Percentiles rank a stretch among this genome's conserved stretches.
Conservation (phyloP, 108 stramenopile genomes). For the Cyclotella cryptica region DNA sequence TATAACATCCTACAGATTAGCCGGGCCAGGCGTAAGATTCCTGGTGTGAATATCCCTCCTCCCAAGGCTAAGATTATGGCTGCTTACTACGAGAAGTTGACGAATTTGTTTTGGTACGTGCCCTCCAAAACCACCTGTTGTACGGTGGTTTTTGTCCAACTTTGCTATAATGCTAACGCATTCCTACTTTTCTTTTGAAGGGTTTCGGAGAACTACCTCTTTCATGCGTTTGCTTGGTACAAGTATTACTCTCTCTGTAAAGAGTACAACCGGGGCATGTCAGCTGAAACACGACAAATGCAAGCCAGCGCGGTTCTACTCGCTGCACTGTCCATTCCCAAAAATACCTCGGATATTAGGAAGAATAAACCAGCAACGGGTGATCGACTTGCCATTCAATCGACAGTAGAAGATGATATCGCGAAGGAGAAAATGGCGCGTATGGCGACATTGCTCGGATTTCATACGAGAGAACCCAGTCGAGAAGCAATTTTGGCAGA, state of each 20-base stretch:
- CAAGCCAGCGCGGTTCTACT: conserved; percentile 91
- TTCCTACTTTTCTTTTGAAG: neutral
- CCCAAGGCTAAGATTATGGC: conserved; percentile 97
- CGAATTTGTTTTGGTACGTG: conserved; percentile 88
- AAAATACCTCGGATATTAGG: conserved; percentile 27
- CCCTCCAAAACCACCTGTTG: too few species aligned
- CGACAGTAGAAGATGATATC: conserved; percentile 80
- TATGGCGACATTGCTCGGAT: conserved; percentile 95
- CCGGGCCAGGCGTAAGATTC: conserved; percentile 73
- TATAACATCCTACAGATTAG: conserved; percentile 95
- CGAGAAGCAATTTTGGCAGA: conserved; percentile 88
- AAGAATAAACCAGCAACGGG: conserved; percentile 20
- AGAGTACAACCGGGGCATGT: conserved; percentile 92
- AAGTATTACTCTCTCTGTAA: conserved; percentile 90
- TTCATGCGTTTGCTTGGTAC: conserved; percentile 98
- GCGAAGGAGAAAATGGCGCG: conserved; percentile 94
- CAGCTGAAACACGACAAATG: conserved; percentile 71
- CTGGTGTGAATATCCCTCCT: conserved; percentile 64
- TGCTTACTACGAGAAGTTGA: conserved; percentile 97
- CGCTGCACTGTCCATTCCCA: conserved; percentile 91
- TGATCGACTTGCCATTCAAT: conserved; percentile 52
- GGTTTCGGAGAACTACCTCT: conserved; percentile 96
- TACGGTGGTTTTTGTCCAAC: too few species aligned
- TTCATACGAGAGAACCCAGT: conserved; percentile 89
- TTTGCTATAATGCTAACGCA: too few species aligned